Conservation (phyloP, 1,139 yeast genomes). For the Candida sanyaensis region DNA sequence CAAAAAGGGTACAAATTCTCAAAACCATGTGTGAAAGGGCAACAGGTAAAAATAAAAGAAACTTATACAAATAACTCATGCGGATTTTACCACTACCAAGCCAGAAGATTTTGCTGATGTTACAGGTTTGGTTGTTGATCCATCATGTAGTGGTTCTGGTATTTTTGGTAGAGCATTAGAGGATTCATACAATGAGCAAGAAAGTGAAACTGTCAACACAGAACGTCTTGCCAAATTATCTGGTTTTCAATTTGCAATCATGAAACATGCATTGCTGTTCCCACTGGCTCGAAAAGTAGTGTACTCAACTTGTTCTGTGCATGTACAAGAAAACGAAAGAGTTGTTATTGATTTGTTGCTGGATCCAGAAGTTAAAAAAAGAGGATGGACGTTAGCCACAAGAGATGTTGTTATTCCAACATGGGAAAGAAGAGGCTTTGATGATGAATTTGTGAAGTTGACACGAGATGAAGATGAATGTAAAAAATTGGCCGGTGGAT, state of each 20-base stretch:
- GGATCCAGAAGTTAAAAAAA: constrained; percentile 57
- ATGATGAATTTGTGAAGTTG: constrained; percentile 59
- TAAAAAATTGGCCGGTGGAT: constrained; percentile 71
- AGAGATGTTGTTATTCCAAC: constrained; percentile 67
- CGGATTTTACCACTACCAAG: constrained; percentile 75
- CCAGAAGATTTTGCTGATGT: constrained; percentile 66
- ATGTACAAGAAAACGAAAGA: constrained; percentile 89
- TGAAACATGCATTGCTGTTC: constrained; percentile 83
- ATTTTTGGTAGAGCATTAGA: constrained; percentile 82
- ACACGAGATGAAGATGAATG: constrained; percentile 46
- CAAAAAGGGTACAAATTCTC: constrained; percentile 68
- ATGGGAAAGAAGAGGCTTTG: constrained; percentile 87
- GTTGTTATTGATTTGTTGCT: constrained; percentile 78
- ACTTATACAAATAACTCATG: constrained; percentile 70
- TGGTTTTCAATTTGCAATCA: constrained; percentile 82
- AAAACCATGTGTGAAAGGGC: constrained; percentile 80
- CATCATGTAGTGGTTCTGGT: constrained; percentile 97
- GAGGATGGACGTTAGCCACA: constrained; percentile 76
- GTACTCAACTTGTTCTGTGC: constrained; percentile 93
- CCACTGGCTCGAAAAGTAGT: constrained; percentile 80
- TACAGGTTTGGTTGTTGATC: constrained; percentile 87
- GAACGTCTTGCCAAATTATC: constrained; percentile 73
- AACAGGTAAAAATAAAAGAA: constrained; percentile 50
- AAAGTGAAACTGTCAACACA: constrained; percentile 42
- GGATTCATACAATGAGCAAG: constrained; percentile 41